Percentiles rank a stretch among this genome's conserved stretches.
Conservation (phyloP, 257 asterid genomes). For the Craterostigma plantagineum region DNA sequence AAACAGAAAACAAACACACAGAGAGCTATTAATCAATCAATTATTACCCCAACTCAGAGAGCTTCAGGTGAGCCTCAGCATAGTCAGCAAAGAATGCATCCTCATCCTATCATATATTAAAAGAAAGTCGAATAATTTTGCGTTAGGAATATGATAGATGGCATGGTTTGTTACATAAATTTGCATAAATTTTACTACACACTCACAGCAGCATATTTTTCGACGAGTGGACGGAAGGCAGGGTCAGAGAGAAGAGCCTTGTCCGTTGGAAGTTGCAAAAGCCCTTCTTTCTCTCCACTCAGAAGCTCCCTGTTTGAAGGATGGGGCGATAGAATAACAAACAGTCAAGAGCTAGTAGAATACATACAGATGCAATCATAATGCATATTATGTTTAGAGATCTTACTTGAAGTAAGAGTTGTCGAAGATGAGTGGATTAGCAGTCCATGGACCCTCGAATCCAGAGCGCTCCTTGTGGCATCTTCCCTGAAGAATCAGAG, state of each 20-base stretch:
- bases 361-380: too few species aligned
- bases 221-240: conserved; percentile 31
- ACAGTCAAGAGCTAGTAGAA: neutral
- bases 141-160: neutral
- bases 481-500: conserved; percentile 2
- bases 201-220: conserved; percentile 60
- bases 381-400: too few species aligned
- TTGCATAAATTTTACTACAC: neutral
- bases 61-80: conserved; percentile 67
- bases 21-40: neutral
- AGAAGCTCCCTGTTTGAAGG: conserved; percentile 34
- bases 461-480: conserved; percentile 4
- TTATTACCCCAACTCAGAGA: conserved; percentile 72
- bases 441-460: conserved; percentile 5
- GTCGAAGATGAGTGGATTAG: conserved; percentile 4
- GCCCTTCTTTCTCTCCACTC: conserved; percentile 43
- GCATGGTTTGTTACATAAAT: neutral
- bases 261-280: conserved; percentile 59
- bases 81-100: conserved; percentile 73
- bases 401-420: conserved; percentile 7
- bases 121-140: neutral
- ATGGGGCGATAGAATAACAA: neutral
- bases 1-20: too few species aligned
- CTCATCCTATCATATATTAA: conserved; percentile 35
- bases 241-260: conserved; percentile 49